Percentiles rank a stretch among this genome's conserved stretches.
Evolutionary conservation across 257 asterid species (phyloP).

Genomic region (Lycium barbarum): DNA sequence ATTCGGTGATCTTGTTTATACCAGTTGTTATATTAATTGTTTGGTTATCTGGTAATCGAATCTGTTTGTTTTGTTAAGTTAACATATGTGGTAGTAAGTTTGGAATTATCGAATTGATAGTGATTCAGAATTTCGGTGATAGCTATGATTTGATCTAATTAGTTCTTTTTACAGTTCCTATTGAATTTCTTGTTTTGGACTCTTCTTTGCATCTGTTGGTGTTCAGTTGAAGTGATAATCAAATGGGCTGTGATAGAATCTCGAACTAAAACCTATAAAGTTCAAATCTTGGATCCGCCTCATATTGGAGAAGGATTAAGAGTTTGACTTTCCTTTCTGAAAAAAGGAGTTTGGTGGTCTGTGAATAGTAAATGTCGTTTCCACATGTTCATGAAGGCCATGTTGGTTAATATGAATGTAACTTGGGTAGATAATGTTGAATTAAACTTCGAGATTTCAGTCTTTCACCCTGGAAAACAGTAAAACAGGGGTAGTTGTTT

Average conservation of each 20-base stretch:
- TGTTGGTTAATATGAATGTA: background rate
- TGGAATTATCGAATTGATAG: background rate
- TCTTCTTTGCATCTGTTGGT: background rate
- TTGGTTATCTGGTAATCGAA: background rate
- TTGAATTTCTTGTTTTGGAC: background rate
- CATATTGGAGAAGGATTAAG: background rate
- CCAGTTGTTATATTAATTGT: background rate
- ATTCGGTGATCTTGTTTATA: background rate
- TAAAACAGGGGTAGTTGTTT: background rate
- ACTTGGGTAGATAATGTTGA: background rate
- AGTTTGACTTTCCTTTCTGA: background rate
- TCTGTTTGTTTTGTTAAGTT: background rate
- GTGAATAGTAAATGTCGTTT: background rate
- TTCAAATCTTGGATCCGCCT: background rate
- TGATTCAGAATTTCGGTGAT: background rate
- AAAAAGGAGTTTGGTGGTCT: background rate
- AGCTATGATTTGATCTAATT: conserved; percentile 15
- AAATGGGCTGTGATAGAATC: background rate
- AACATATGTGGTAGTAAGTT: background rate
- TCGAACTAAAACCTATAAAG: background rate
- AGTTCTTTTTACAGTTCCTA: background rate
- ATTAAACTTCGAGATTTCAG: background rate
- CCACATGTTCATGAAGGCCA: background rate
- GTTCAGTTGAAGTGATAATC: conserved; percentile 8
- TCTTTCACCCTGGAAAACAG: background rate